Percentiles rank a stretch among this genome's conserved stretches.
These are phyloP conservation scores for Xylariales sp. DNA, from an alignment of 2,329 filamentous ascomycete species.

Conservation along the genomic window DNA sequence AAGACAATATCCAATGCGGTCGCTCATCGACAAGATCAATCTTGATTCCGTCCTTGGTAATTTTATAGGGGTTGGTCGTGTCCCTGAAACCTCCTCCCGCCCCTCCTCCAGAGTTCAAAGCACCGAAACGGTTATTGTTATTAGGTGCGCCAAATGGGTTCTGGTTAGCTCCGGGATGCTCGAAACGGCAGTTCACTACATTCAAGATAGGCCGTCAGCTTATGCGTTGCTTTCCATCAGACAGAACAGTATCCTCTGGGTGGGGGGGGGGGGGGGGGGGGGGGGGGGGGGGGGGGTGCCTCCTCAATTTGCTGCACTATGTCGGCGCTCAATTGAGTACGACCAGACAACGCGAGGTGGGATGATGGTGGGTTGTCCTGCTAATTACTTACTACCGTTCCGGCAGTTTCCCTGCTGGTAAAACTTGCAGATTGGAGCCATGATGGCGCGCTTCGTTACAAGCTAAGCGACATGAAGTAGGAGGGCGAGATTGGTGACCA, in stretches of 20 bases:
- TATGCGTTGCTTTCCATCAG: no score
- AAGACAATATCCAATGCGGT: conserved; percentile 81
- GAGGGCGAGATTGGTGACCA: no score
- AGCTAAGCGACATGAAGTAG: not conserved
- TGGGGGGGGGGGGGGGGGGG: no score
- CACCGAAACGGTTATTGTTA: conserved; percentile 25
- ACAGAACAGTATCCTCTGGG: no score
- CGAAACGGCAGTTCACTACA: conserved; percentile 52
- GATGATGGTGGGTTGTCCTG: not conserved
- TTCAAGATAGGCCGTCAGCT: no score
- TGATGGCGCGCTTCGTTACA: conserved; percentile 7
- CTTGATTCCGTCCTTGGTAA: conserved; percentile 57
- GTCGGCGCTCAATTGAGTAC: no score
- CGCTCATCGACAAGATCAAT: conserved; percentile 65
- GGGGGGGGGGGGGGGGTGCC: no score
- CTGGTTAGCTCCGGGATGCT: conserved; percentile 41
- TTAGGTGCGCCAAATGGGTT: conserved; percentile 24
- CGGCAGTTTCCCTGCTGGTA: conserved; percentile 62
- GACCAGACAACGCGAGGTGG: no score
- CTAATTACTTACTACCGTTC: conserved; percentile 55
- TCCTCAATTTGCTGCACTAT: no score
- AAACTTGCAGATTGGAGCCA: conserved; percentile 54
- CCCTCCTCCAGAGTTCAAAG: conserved; percentile 14
- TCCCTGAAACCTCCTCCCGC: conserved; percentile 7
- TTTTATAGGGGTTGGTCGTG: conserved; percentile 35